Conservation (phyloP, 139 green algal genomes). For the Volvox reticuliferus region DNA sequence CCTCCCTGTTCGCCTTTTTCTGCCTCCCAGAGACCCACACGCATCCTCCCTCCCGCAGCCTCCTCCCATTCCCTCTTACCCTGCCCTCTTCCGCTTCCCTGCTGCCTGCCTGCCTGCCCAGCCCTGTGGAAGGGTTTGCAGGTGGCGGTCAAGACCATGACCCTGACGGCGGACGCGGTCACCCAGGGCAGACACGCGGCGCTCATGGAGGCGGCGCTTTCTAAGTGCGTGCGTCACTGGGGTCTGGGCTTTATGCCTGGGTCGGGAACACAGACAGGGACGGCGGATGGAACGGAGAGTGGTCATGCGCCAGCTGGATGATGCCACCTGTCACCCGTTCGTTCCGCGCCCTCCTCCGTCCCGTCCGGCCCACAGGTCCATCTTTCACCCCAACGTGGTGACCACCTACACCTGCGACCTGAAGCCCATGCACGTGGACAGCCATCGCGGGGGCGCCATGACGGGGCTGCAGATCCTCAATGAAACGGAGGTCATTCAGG, state of each 20-base stretch:
- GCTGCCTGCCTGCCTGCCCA: background rate
- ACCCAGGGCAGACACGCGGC: constrained; percentile 45
- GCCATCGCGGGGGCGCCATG: constrained; percentile 25
- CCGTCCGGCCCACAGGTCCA: constrained; percentile 8
- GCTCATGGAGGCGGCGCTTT: constrained; percentile 53
- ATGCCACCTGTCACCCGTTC: background rate
- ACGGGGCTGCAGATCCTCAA: constrained; percentile 48
- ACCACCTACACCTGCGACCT: constrained; percentile 57
- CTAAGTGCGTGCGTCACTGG: constrained; percentile 14
- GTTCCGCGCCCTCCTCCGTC: background rate
- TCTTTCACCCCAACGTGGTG: constrained; percentile 54
- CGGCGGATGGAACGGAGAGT: too few relatives aligned
- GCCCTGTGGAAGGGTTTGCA: constrained; percentile 44
- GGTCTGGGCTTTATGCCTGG: background rate
- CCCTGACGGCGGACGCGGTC: constrained; percentile 27
- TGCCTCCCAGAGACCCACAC: too few relatives aligned
- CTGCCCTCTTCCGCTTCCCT: background rate
- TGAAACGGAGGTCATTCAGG: constrained; percentile 47
- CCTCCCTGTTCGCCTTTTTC: too few relatives aligned
- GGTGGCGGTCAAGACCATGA: constrained; percentile 51
- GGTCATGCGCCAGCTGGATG: too few relatives aligned
- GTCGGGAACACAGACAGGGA: background rate
- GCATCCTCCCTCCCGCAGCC: background rate
- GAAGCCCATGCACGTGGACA: constrained; percentile 51
- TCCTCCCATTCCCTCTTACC: background rate